phyloP scores from a whole-genome alignment of 1,139 yeast genomes.

The Candida glucosophila region DNA sequence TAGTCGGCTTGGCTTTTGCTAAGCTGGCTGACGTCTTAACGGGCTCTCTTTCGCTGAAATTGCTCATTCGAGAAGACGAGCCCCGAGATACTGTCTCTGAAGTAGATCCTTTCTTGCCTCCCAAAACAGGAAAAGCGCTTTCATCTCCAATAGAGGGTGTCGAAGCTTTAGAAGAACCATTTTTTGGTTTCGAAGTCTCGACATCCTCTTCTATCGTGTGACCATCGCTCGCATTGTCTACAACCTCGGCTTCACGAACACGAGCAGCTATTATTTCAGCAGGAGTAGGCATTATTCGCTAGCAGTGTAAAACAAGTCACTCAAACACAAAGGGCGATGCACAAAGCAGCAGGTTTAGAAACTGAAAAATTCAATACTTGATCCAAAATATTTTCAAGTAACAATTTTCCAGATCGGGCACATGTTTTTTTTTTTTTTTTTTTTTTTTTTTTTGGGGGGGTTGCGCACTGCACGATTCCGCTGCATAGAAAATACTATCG shows the following conservation, averaged over 20 bases:
- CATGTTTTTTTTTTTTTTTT: too few relatives aligned
- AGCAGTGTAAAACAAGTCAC: slow-evolving; percentile 1
- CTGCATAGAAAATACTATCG: too few relatives aligned
- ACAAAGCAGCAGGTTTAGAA: slow-evolving; percentile 5
- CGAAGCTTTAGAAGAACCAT: slow-evolving; percentile 11
- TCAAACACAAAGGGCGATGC: slow-evolving; percentile 4
- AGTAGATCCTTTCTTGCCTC: slow-evolving; percentile 28
- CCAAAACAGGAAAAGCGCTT: slow-evolving; percentile 67
- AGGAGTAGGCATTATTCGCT: slow-evolving; percentile 42
- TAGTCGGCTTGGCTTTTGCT: slow-evolving; percentile 27
- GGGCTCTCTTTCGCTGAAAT: too few relatives aligned
- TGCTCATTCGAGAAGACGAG: slow-evolving; percentile 27
- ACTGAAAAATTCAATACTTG: too few relatives aligned
- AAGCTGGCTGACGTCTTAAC: too few relatives aligned
- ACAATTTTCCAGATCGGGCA: too few relatives aligned
- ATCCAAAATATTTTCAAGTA: too few relatives aligned
- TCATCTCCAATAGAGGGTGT: slow-evolving; percentile 39
- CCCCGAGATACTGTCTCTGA: slow-evolving; percentile 4
- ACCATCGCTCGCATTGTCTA: not conserved
- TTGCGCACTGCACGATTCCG: too few relatives aligned
- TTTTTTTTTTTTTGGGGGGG: too few relatives aligned
- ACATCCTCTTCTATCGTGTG: not conserved
- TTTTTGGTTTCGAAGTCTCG: too few relatives aligned
- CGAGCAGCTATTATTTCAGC: slow-evolving; percentile 55
- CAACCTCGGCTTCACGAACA: slow-evolving; percentile 17